Evolutionary conservation across 2,329 filamentous ascomycete species (phyloP).

Genomic region (Calonectria crousiana): DNA sequence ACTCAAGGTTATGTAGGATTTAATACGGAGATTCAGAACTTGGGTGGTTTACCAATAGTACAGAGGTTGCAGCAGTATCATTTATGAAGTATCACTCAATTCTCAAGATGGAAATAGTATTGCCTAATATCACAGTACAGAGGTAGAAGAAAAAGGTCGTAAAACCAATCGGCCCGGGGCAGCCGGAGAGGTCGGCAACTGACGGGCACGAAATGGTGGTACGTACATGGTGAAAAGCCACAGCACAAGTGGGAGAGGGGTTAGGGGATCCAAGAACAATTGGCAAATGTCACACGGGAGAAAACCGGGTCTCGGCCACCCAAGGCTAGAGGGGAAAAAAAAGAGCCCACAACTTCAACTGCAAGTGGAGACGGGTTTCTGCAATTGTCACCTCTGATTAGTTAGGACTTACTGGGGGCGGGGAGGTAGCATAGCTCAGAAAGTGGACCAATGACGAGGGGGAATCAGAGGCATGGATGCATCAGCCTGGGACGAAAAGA

Average conservation of each 20-base stretch:
- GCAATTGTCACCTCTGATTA: slow-evolving; percentile 19
- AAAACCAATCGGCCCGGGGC: slow-evolving; percentile 11
- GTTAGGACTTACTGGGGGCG: not conserved
- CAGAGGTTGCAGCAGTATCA: not conserved
- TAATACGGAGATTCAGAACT: not conserved
- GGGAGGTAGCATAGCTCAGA: not conserved
- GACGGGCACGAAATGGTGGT: slow-evolving; percentile 8
- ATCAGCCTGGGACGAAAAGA: not conserved
- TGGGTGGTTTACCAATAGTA: not conserved
- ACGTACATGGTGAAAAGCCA: not conserved
- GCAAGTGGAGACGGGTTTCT: not conserved
- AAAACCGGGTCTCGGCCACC: not conserved
- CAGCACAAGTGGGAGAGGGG: slow-evolving; percentile 10
- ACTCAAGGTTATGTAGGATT: not conserved
- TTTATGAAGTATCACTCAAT: not conserved
- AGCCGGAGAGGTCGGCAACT: slow-evolving; percentile 4
- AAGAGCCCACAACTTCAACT: slow-evolving; percentile 13
- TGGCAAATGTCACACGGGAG: slow-evolving; percentile 9
- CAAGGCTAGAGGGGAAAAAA: not conserved
- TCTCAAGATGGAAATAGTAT: not conserved
- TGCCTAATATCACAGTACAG: not conserved
- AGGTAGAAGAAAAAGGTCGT: not conserved
- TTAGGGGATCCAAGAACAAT: slow-evolving; percentile 15
- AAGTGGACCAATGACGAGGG: slow-evolving; percentile 6
- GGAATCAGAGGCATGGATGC: not conserved